Evolutionary conservation across 2,329 filamentous ascomycete species (phyloP).

Genomic region (Trichoderma sp.): DNA sequence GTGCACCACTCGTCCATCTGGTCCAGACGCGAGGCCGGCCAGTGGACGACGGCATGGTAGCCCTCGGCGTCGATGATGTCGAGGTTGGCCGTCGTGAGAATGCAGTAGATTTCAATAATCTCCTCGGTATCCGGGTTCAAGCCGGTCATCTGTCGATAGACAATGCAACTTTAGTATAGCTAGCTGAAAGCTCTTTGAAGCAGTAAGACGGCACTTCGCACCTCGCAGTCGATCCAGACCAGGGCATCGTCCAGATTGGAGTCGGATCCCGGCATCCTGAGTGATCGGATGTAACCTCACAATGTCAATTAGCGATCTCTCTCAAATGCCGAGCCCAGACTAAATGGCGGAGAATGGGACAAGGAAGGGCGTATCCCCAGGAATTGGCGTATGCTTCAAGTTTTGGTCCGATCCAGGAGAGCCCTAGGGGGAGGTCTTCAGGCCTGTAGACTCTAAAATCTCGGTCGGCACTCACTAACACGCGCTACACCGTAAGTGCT

Average conservation of each 20-base stretch:
- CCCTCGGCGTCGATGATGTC: conserved; percentile 75
- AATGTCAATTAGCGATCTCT: neutral
- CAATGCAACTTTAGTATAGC: neutral
- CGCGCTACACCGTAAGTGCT: neutral
- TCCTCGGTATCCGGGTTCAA: conserved; percentile 74
- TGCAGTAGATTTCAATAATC: conserved; percentile 90
- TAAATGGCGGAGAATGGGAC: conserved; percentile 11
- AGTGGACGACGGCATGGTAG: conserved; percentile 80
- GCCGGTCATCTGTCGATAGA: conserved; percentile 73
- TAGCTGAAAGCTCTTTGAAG: neutral
- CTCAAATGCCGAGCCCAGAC: neutral
- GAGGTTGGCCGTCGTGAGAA: conserved; percentile 82
- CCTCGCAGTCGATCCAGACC: conserved; percentile 81
- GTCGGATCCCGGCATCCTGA: conserved; percentile 7
- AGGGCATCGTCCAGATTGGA: conserved; percentile 58
- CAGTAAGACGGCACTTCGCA: conserved; percentile 35
- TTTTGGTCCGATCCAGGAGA: conserved; percentile 8
- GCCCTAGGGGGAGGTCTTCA: neutral
- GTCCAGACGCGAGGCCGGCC: conserved; percentile 69
- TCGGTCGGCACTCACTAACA: neutral
- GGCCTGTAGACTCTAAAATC: neutral
- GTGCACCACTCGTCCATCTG: conserved; percentile 90
- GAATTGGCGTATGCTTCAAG: neutral
- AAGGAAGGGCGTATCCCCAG: neutral
- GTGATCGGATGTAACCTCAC: conserved; percentile 22